Conservation (phyloP, 208 protist species). For the Crithidia mellificae region DNA sequence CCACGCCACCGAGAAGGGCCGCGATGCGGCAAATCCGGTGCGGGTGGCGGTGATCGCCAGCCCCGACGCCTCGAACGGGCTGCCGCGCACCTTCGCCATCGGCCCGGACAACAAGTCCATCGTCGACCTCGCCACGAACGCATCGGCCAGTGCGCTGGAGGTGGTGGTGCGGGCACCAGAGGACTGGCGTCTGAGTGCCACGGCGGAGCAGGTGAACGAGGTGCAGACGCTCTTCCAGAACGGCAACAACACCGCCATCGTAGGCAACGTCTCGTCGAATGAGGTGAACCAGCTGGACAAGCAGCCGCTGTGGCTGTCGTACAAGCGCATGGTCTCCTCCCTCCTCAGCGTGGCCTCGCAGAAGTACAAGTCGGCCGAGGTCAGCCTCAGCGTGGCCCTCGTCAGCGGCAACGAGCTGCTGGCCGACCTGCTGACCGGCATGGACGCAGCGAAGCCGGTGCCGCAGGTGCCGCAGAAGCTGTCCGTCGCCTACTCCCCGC, state of each 20-base stretch:
- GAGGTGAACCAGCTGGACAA: conserved; percentile 48
- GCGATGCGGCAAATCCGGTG: conserved; percentile 37
- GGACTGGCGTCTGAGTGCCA: conserved; percentile 41
- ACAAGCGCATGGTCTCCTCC: conserved; percentile 61
- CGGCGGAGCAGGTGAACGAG: conserved; percentile 38
- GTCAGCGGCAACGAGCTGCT: conserved; percentile 47
- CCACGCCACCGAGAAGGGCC: conserved; percentile 26
- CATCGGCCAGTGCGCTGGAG: conserved; percentile 36
- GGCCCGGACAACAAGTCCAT: conserved; percentile 38
- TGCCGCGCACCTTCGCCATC: conserved; percentile 34
- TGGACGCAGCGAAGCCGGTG: conserved; percentile 26
- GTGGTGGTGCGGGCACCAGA: conserved; percentile 44
- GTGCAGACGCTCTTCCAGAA: conserved; percentile 57
- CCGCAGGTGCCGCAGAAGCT: conserved; percentile 36
- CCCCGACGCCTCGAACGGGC: conserved; percentile 22
- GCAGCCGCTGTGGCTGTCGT: conserved; percentile 67
- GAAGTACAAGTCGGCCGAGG: conserved; percentile 54
- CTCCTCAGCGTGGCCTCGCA: conserved; percentile 45
- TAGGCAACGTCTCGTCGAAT: conserved; percentile 45
- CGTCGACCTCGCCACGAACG: conserved; percentile 25
- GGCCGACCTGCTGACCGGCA: conserved; percentile 34
- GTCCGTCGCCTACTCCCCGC: conserved; percentile 54
- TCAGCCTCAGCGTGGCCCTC: conserved; percentile 51
- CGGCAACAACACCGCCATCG: conserved; percentile 64
- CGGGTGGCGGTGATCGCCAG: conserved; percentile 36